These are phyloP conservation scores for Amanita rimosa DNA, from an alignment of 768 basidiomycete genomes.

Conservation along the genomic window DNA sequence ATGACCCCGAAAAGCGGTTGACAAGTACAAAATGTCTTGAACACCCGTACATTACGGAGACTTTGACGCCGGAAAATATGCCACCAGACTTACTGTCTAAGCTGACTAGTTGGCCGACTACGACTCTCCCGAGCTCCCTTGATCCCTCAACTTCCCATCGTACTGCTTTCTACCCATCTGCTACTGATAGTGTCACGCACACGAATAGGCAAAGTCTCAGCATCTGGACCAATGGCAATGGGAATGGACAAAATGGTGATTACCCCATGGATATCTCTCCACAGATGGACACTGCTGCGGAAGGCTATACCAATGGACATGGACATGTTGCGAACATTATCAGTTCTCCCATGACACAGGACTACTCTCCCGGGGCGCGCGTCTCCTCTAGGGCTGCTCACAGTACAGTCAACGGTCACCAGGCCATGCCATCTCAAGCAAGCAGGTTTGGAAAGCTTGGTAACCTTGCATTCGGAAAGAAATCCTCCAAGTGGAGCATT, in stretches of 20 bases:
- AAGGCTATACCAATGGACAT: conserved; percentile 31
- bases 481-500: conserved; percentile 55
- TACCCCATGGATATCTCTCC: conserved; percentile 55
- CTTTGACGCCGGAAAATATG: conserved; percentile 52
- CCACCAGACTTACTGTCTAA: conserved; percentile 17
- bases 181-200: conserved; percentile 4
- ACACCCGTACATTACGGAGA: conserved; percentile 84
- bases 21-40: conserved; percentile 82
- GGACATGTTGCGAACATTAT: conserved; percentile 40
- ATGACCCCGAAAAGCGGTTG: conserved; percentile 80
- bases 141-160: conserved; percentile 42
- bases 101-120: neutral
- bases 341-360: conserved; percentile 40
- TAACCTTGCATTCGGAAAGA: conserved; percentile 56
- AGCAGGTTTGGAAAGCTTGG: conserved; percentile 49
- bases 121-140: conserved; percentile 24
- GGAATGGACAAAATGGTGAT: conserved; percentile 28
- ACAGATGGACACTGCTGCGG: conserved; percentile 27
- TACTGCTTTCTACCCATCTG: conserved; percentile 32
- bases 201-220: conserved; percentile 13
- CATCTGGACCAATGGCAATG: conserved; percentile 22
- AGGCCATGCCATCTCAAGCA: conserved; percentile 27
- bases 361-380: conserved; percentile 34
- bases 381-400: conserved; percentile 27
- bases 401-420: conserved; percentile 24